phyloP scores from a whole-genome alignment of 768 basidiomycete genomes.

The Sutorius australiensis region DNA sequence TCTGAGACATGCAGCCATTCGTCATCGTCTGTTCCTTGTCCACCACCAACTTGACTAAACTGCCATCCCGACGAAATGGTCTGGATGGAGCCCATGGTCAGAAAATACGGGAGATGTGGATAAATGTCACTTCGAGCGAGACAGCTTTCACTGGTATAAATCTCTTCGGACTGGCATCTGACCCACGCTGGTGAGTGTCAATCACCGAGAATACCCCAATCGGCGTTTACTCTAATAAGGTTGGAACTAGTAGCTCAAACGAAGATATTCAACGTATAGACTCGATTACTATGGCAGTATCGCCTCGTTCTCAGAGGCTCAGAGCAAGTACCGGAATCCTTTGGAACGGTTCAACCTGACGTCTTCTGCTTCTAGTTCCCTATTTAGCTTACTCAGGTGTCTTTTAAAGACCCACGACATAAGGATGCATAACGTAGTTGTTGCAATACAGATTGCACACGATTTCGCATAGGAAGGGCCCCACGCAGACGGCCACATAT shows the following conservation, averaged over 20 bases:
- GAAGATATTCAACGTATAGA: neutral
- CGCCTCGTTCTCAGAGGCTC: neutral
- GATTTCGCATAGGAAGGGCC: slow-evolving; percentile 67
- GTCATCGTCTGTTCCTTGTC: slow-evolving; percentile 50
- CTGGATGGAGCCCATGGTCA: slow-evolving; percentile 21
- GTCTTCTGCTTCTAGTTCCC: slow-evolving; percentile 38
- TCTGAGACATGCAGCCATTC: slow-evolving; percentile 64
- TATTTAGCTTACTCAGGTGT: slow-evolving; percentile 43
- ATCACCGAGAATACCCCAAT: slow-evolving; percentile 16
- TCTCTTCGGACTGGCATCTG: neutral
- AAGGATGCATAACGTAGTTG: slow-evolving; percentile 46
- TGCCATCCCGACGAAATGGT: slow-evolving; percentile 49
- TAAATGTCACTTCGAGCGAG: neutral
- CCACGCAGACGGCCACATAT: slow-evolving; percentile 67
- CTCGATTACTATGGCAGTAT: neutral
- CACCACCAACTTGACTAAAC: slow-evolving; percentile 66
- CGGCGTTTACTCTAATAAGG: neutral
- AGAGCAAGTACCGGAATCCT: slow-evolving; percentile 49
- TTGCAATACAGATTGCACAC: slow-evolving; percentile 68
- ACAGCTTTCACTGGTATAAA: slow-evolving; percentile 1
- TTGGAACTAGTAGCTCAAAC: neutral
- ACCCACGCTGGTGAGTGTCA: neutral
- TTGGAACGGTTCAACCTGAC: slow-evolving; percentile 30
- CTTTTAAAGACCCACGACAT: slow-evolving; percentile 48
- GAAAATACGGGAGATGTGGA: neutral